A percentile compares a stretch with the other conserved stretches of the same genome.
Evolutionary conservation across 176 grass and related monocot species (phyloP).

Genomic region (Olyra latifolia): DNA sequence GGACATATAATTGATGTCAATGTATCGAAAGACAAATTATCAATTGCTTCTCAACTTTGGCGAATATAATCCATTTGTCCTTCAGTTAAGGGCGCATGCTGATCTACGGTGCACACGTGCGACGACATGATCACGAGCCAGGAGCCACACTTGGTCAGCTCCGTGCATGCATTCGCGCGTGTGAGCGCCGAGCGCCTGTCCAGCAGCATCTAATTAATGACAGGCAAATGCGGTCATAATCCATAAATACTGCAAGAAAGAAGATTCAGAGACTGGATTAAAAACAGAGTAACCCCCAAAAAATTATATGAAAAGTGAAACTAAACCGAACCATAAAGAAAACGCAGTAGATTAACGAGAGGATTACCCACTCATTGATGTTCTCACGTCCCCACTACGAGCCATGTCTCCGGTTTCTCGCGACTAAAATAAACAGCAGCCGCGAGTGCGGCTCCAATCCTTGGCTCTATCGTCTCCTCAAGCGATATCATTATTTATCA

Average conservation of each 20-base stretch:
- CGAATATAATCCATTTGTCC: too few species aligned
- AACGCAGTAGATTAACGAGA: not conserved
- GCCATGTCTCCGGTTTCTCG: slow-evolving; percentile 27
- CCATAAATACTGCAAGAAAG: not conserved
- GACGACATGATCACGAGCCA: not conserved
- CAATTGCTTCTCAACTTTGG: too few species aligned
- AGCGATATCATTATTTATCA: slow-evolving; percentile 20
- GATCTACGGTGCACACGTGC: not conserved
- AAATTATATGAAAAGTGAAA: not conserved
- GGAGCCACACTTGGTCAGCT: slow-evolving; percentile 14
- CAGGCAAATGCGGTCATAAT: not conserved
- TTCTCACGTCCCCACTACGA: slow-evolving; percentile 20
- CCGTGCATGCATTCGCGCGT: not conserved
- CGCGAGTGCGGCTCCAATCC: slow-evolving; percentile 16
- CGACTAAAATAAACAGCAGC: slow-evolving; percentile 13
- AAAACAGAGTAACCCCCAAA: not conserved
- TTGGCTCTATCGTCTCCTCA: slow-evolving; percentile 1
- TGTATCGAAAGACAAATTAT: too few species aligned
- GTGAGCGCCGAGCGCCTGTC: too few species aligned
- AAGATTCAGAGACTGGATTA: not conserved
- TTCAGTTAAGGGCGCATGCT: not conserved
- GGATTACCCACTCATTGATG: not conserved
- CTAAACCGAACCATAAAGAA: too few species aligned
- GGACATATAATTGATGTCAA: too few species aligned
- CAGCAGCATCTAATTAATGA: slow-evolving; percentile 9